Conservation (phyloP, 2,329 filamentous ascomycete genomes). For the Cladophialophora chaetospira region DNA sequence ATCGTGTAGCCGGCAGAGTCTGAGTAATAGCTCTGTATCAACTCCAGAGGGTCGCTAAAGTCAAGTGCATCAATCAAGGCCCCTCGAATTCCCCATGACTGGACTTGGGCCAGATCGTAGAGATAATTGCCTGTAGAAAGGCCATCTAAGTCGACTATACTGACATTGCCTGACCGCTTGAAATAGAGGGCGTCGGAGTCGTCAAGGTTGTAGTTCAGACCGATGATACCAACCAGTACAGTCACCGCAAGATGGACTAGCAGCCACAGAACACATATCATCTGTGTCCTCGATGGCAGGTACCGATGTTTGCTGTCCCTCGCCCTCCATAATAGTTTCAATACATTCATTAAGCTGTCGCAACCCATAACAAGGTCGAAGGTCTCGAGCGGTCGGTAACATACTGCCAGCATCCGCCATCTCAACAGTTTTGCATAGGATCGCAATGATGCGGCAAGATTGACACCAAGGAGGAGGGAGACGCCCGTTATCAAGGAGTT, state of each 20-base stretch:
- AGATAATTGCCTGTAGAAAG: conserved; percentile 17
- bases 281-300: conserved; percentile 26
- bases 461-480: conserved; percentile 27
- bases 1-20: conserved; percentile 15
- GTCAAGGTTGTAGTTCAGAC: conserved; percentile 31
- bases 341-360: conserved; percentile 26
- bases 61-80: conserved; percentile 14
- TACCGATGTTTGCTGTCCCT: conserved; percentile 13
- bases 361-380: conserved; percentile 32
- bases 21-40: conserved; percentile 28
- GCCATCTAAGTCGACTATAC: conserved; percentile 23
- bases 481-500: conserved; percentile 26
- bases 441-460: conserved; percentile 27
- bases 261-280: conserved; percentile 27
- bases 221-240: conserved; percentile 30
- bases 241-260: conserved; percentile 26
- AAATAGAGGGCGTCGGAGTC: conserved; percentile 13
- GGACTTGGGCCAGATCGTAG: conserved; percentile 18
- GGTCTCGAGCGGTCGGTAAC: conserved; percentile 26
- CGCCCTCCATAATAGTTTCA: conserved; percentile 26
- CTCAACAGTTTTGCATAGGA: conserved; percentile 29
- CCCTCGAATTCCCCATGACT: conserved; percentile 27
- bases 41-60: conserved; percentile 8
- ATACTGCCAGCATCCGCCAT: conserved; percentile 26
- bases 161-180: conserved; percentile 15